Conservation (phyloP, 306 rosid species). For the Sophora flavescens region DNA sequence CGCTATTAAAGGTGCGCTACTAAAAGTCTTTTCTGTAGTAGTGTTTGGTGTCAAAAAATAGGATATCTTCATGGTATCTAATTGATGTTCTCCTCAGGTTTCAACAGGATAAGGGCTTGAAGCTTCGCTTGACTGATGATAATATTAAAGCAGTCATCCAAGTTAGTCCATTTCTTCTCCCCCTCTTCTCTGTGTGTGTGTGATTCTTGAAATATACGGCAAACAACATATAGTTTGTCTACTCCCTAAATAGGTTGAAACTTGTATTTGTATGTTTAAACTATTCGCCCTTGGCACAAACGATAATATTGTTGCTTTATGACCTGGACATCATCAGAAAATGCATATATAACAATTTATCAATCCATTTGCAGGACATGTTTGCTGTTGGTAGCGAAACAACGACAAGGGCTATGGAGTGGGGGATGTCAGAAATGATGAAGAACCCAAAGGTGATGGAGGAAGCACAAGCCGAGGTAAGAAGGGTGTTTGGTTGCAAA, state of each 20-base stretch:
- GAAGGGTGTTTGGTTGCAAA: conserved; percentile 40
- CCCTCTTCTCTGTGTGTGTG: no score
- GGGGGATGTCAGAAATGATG: conserved; percentile 56
- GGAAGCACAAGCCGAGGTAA: conserved; percentile 49
- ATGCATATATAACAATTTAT: not conserved
- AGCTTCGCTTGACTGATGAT: conserved; percentile 2
- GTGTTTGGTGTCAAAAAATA: no score
- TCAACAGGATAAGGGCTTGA: conserved; percentile 11
- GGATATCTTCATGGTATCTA: no score
- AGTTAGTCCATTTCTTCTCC: conserved; percentile 31
- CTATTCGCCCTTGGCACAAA: no score
- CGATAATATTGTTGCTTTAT: no score
- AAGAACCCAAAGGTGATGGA: conserved; percentile 54
- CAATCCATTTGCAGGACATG: conserved; percentile 44
- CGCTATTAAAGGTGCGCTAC: no score
- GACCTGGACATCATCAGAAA: no score
- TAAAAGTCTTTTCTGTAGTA: no score
- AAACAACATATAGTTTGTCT: no score
- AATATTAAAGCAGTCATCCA: conserved; percentile 43
- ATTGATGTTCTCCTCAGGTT: conserved; percentile 46
- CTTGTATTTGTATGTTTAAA: not conserved
- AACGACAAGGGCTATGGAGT: conserved; percentile 37
- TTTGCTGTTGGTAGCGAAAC: conserved; percentile 52
- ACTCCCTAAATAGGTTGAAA: no score
- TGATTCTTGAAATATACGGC: no score